Base-by-base conservation (phyloP, 2,329 filamentous ascomycete species). In the Aspergillus unguis region DNA sequence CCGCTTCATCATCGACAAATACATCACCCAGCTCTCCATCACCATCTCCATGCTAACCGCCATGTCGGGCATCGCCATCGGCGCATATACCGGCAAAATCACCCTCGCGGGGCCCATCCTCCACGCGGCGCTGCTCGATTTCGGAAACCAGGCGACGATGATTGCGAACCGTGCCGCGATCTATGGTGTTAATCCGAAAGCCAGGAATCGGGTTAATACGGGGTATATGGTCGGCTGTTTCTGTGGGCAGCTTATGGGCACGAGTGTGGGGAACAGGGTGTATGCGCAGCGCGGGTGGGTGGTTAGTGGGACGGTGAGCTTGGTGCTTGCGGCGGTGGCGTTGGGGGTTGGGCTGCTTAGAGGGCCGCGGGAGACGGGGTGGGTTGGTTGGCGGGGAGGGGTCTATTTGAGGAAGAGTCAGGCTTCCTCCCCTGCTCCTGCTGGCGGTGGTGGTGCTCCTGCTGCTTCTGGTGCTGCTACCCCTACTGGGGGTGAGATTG, bases 181-280 rank as follows among this genome's bases (percentile, higher is more conserved):
- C 23, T 92, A 89, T 61, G 72, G 75, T 1, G 83, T 92, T 25
- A 85, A 87, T 48, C 84, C 88, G 0, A 85, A 83, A 54, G 85
- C 85, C 0, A 74, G 87, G 4, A 94, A 91, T 69, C 73, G 89
- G 3, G 80, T 92, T 26, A 94, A 94, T 65, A 91, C 88, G 0
- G 87, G 85, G 1, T 94, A 90, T 63, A 94, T 92, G 89, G 79
- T 91, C 0, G 78, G 80, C 1, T 6, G 84, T 82, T 0, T 92
- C 92, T 62, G 83, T 80, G 28, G 89, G 89, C 89, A 94, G 73
- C 64, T 94, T 43, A 85, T 85, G 2, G 88, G 88, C 0, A 86
- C 84, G 0, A 77, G 81, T 1, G 81, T 82, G 4, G 81, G 82
- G 0, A 83, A 80, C 56, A 71, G 76, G 41, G 67, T 85, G 9